Evolutionary conservation across 805 yeast species (phyloP).

Genomic region (Ogataea wickerhamii): DNA sequence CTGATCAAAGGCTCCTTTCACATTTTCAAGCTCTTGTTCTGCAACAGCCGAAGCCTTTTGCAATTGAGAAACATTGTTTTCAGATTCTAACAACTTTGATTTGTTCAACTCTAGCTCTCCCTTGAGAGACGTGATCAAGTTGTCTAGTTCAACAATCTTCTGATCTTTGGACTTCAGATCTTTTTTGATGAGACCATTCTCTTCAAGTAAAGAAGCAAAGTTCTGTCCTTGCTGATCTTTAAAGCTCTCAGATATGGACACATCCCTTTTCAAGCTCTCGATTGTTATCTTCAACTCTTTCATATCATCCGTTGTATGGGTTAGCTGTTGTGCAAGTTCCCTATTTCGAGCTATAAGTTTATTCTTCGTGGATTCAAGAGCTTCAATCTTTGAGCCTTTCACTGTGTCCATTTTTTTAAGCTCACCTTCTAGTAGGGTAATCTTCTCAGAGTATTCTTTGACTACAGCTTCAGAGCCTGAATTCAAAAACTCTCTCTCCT

Average conservation of each 20-base stretch:
- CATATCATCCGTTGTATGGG: conserved; percentile 3
- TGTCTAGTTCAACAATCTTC: not conserved
- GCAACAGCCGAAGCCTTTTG: too few species aligned
- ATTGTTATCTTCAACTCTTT: not conserved
- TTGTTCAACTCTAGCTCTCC: conserved; percentile 5
- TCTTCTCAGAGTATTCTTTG: conserved; percentile 46
- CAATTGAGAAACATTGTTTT: too few species aligned
- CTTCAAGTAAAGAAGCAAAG: not conserved
- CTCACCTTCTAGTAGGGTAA: conserved; percentile 40
- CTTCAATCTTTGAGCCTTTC: conserved; percentile 13
- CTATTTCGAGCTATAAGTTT: conserved; percentile 3
- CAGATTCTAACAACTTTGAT: conserved; percentile 5
- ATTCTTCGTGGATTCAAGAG: conserved; percentile 14
- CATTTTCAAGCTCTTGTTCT: too few species aligned
- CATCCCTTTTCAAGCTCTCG: not conserved
- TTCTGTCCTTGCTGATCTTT: not conserved
- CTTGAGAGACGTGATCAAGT: not conserved
- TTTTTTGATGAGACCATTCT: not conserved
- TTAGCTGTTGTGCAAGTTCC: conserved; percentile 6
- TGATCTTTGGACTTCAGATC: not conserved
- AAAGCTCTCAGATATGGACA: not conserved
- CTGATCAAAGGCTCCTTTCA: not conserved
- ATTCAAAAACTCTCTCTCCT: conserved; percentile 44
- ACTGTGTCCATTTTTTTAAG: conserved; percentile 10
- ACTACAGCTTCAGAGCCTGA: conserved; percentile 49